A percentile compares a stretch with the other conserved stretches of the same genome.
These are phyloP conservation scores for Hyphopichia wangnamkhiaoensis DNA, from an alignment of 1,139 yeast genomes.

Conservation along the genomic window DNA sequence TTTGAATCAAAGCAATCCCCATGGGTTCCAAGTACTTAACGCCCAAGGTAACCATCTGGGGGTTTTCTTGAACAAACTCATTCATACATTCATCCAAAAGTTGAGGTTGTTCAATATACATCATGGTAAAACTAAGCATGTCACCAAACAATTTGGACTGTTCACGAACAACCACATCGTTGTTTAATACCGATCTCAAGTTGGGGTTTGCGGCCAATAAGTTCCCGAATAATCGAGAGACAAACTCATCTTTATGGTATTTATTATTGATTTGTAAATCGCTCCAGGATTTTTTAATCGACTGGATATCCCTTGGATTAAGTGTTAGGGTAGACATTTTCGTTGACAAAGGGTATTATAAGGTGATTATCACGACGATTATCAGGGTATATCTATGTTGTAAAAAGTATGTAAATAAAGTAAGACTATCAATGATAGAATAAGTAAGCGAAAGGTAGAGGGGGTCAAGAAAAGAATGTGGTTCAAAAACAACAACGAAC, in stretches of 20 bases:
- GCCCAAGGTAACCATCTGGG: conserved; percentile 25
- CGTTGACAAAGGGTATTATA: neutral
- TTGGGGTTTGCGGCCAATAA: conserved; percentile 33
- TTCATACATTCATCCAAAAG: conserved; percentile 36
- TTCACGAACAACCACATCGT: conserved; percentile 25
- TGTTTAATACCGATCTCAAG: conserved; percentile 25
- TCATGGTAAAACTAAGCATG: conserved; percentile 33
- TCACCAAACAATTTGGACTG: conserved; percentile 41
- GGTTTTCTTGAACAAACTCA: conserved; percentile 37
- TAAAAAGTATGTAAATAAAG: no score
- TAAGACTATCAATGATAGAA: neutral
- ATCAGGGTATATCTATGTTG: no score
- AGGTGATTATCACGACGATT: neutral
- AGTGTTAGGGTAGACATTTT: conserved; percentile 4
- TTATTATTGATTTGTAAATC: conserved; percentile 28
- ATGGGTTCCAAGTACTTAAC: conserved; percentile 42
- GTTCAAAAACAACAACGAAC: neutral
- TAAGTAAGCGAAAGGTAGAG: neutral
- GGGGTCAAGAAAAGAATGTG: neutral
- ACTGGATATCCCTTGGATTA: neutral
- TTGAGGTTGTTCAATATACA: conserved; percentile 29
- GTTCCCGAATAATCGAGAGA: conserved; percentile 33
- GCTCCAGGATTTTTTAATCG: conserved; percentile 34
- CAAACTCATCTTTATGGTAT: conserved; percentile 31
- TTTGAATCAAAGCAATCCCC: conserved; percentile 42